Conservation (phyloP, 495 filamentous ascomycete genomes). For the Thozetella sp. region DNA sequence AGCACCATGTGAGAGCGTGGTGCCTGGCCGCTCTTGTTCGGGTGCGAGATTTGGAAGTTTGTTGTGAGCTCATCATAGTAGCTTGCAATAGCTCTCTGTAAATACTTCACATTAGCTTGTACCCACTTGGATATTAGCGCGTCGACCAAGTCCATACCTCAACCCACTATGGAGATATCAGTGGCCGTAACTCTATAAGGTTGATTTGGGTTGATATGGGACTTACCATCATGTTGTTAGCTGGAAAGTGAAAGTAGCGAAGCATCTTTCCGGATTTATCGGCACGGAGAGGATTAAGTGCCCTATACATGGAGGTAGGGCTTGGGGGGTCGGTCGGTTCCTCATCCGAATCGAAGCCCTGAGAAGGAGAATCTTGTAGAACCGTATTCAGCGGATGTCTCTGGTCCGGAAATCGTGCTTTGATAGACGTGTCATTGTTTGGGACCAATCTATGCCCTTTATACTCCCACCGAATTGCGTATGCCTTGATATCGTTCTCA, state of each 20-base stretch:
- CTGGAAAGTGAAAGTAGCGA: conserved; percentile 4
- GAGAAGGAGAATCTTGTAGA: not conserved
- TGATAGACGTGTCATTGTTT: not conserved
- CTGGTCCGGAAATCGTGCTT: not conserved
- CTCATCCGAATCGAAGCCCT: not conserved
- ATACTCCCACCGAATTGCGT: conserved; percentile 1
- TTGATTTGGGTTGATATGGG: not conserved
- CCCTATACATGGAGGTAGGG: not conserved
- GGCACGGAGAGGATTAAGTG: not conserved
- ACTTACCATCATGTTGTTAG: conserved; percentile 6
- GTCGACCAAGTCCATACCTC: not conserved
- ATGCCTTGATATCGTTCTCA: conserved; percentile 6
- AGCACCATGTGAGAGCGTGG: conserved; percentile 18
- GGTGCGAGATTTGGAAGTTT: not conserved
- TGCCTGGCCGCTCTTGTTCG: not conserved
- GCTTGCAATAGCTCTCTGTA: conserved; percentile 1
- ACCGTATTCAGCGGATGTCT: not conserved
- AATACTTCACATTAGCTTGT: not conserved
- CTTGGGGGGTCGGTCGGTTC: not conserved
- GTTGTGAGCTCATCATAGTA: not conserved
- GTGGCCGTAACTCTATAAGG: not conserved
- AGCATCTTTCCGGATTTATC: not conserved
- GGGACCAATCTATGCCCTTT: not conserved
- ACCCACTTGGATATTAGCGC: not conserved
- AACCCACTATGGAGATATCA: conserved; percentile 1